Evolutionary conservation across 2,329 filamentous ascomycete species (phyloP).

Genomic region (Aaosphaeria pasadenensis): DNA sequence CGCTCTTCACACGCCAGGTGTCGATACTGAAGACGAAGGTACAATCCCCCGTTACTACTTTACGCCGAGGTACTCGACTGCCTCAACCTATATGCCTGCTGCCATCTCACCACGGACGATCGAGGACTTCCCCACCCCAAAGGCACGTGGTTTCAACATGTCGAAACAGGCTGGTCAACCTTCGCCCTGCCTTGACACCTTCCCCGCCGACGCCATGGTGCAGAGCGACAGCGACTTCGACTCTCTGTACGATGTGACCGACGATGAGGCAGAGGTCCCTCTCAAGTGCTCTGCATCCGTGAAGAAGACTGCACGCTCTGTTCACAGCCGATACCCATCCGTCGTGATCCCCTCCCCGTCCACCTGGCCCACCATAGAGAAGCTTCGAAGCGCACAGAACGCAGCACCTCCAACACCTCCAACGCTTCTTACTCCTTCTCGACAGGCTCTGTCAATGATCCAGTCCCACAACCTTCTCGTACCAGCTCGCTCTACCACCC

Average conservation of each 20-base stretch:
- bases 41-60: constrained; percentile 36
- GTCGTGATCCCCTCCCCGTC: constrained; percentile 58
- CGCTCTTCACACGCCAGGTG: constrained; percentile 56
- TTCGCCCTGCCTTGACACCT: constrained; percentile 51
- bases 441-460: constrained; percentile 70
- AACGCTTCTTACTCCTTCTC: constrained; percentile 70
- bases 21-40: constrained; percentile 50
- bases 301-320: constrained; percentile 39
- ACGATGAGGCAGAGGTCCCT: constrained; percentile 63
- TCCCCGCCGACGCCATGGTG: constrained; percentile 54
- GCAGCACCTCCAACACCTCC: constrained; percentile 42
- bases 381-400: constrained; percentile 55
- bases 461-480: constrained; percentile 57
- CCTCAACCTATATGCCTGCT: constrained; percentile 28
- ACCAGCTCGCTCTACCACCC: constrained; percentile 74
- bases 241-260: constrained; percentile 82
- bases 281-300: constrained; percentile 52
- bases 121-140: constrained; percentile 69
- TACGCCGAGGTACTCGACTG: constrained; percentile 33
- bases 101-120: constrained; percentile 44
- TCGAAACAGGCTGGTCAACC: constrained; percentile 49
- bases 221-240: constrained; percentile 75
- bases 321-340: constrained; percentile 53
- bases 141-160: constrained; percentile 59
- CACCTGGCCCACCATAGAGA: constrained; percentile 57